Percentiles rank a stretch among this genome's conserved stretches.
phyloP scores from a whole-genome alignment of 495 filamentous ascomycete species.

The Evansstolkia leycettana region DNA sequence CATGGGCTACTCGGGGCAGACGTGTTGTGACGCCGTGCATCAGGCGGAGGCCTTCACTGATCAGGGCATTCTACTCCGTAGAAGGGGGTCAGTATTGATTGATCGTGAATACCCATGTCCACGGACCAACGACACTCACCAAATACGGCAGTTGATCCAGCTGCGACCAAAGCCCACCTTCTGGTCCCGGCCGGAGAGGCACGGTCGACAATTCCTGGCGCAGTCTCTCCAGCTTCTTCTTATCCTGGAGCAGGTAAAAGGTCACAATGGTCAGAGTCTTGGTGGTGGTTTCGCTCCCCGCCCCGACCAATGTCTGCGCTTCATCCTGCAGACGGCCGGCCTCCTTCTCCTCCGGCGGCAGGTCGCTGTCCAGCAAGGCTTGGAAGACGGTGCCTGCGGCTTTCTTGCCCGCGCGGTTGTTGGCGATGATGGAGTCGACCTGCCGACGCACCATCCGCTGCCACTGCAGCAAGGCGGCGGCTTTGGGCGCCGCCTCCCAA shows the following conservation, averaged over 20 bases:
- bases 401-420: conserved; percentile 2
- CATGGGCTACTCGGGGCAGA: conserved; percentile 19
- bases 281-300: conserved; percentile 24
- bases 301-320: conserved; percentile 18
- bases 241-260: conserved; percentile 17
- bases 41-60: conserved; percentile 33
- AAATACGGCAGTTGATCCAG: conserved; percentile 9
- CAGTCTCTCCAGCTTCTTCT: conserved; percentile 7
- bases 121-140: conserved; percentile 1
- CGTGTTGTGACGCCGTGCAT: conserved; percentile 19
- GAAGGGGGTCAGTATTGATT: conserved; percentile 1
- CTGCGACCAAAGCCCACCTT: not conserved
- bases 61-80: conserved; percentile 15
- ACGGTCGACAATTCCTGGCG: conserved; percentile 18
- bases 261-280: conserved; percentile 13
- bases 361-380: conserved; percentile 11
- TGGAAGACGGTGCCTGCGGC: conserved; percentile 15
- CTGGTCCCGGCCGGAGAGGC: not conserved
- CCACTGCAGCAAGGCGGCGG: conserved; percentile 1
- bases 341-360: conserved; percentile 13
- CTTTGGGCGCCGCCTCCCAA: not conserved
- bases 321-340: conserved; percentile 18
- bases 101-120: not conserved
- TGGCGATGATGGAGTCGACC: conserved; percentile 1
- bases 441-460: conserved; percentile 7